Percentiles rank a stretch among this genome's conserved stretches.
Evolutionary conservation across 768 basidiomycete genomes (phyloP).

Genomic region (Scleroderma bovista): DNA sequence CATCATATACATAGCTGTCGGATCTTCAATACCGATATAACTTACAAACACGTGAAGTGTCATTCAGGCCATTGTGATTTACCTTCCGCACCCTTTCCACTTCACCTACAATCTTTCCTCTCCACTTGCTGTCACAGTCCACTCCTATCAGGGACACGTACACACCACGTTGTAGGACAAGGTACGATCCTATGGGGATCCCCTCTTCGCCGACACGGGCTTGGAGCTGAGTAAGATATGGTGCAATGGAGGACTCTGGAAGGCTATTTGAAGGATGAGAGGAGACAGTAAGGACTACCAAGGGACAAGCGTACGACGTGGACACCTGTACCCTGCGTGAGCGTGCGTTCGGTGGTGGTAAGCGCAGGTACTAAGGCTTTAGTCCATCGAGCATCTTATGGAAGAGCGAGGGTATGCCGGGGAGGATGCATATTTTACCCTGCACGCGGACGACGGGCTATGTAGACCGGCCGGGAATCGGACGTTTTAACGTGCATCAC

Average conservation of each 20-base stretch:
- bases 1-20: no score
- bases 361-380: conserved; percentile 65
- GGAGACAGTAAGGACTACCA: background rate
- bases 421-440: conserved; percentile 89
- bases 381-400: conserved; percentile 72
- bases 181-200: conserved; percentile 83
- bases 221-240: conserved; percentile 77
- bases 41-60: no score
- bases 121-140: conserved; percentile 41
- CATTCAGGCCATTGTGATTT: no score
- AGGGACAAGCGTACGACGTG: conserved; percentile 51
- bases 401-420: conserved; percentile 85
- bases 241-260: conserved; percentile 79
- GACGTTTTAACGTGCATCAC: no score
- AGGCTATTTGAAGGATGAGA: conserved; percentile 31
- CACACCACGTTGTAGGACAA: conserved; percentile 52
- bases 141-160: conserved; percentile 58
- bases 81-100: no score
- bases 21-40: no score
- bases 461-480: background rate
- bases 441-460: conserved; percentile 86
- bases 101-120: conserved; percentile 45
- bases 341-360: conserved; percentile 69
- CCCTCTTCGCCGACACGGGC: conserved; percentile 66
- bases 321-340: conserved; percentile 80